Conservation (phyloP, 345 rosid species). For the Salix dunnii region DNA sequence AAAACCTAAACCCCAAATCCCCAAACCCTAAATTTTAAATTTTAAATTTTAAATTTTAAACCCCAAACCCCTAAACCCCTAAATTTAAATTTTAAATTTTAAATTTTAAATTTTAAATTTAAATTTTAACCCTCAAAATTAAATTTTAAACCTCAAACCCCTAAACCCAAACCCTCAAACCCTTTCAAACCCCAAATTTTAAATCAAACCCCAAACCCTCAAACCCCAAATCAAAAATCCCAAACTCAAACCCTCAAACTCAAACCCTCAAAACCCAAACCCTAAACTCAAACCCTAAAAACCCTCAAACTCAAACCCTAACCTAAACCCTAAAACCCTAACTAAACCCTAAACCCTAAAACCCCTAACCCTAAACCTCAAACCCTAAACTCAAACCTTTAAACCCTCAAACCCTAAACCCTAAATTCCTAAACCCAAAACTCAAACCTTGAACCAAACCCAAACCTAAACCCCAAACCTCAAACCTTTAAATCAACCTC, state of each 20-base stretch:
- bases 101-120: too few species aligned
- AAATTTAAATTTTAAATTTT: too few species aligned
- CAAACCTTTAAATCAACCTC: too few species aligned
- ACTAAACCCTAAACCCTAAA: not conserved
- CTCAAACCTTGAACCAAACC: constrained; percentile 9
- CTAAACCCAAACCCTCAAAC: constrained; percentile 4
- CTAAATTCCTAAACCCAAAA: constrained; percentile 4
- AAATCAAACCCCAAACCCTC: not conserved
- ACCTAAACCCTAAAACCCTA: constrained; percentile 10
- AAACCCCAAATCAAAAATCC: not conserved
- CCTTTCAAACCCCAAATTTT: too few species aligned
- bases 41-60: too few species aligned
- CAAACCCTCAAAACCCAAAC: constrained; percentile 6
- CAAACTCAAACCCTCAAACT: not conserved
- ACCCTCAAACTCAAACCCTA: not conserved
- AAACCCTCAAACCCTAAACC: too few species aligned
- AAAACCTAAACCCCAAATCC: not conserved
- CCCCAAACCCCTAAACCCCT: too few species aligned
- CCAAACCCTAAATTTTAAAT: constrained; percentile 5
- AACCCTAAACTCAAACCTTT: not conserved
- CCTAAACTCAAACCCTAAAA: not conserved
- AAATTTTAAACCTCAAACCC: constrained; percentile 8
- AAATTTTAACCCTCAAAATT: too few species aligned
- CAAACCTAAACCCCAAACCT: constrained; percentile 6
- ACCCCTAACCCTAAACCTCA: too few species aligned